Base-by-base conservation (phyloP, 257 asterid species). In the Oldenlandia corymbosa region DNA sequence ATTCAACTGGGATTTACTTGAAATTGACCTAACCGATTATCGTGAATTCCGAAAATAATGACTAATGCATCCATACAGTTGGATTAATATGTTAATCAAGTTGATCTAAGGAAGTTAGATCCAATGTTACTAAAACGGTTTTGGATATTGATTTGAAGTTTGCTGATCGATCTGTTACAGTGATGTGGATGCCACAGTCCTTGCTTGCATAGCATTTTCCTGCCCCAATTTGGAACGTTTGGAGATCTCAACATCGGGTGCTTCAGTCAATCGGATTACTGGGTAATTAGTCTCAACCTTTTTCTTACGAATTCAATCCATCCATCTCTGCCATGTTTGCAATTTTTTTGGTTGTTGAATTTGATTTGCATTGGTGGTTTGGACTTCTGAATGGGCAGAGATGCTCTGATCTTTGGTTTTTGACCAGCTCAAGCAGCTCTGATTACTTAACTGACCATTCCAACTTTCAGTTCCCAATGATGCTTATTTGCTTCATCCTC, bases 181-280 rank as follows among this genome's bases (percentile, higher is more conserved):
- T 69, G 93, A 84, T 76, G 71, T 90, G 43, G 97, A 90, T 79
- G 83, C 97, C 52, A 93, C 94, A 21, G 51, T 85, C 80, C 79
- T 93, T 64, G 99, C 99, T 47, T 93, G 97, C 83, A 76, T 90
- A 68, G 96, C 97, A 21, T 93, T 93, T 75, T 88, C 99, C 27
- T 90, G 99, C 72, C 95, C 95, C 34, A 79, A 81, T 76, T 68
- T 90, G 86, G 89, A 85, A 72, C 73, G 85, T 27, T 26, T 90
- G 82, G 97, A 93, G 88, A 83, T 93, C 70, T 68, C 64, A 58
- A 81, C 85, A 10, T 83, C 88, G 5, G 86, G 68, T 67, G 59
- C 82, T 17, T 80, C 95, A 4, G 60, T 76, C 55, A 93, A 90
- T 76, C 79, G 97, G 75, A 86, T 93, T 41, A 78, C 95, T 16